Evolutionary conservation across 805 yeast species (phyloP).

Genomic region (Saccharomycopsis sp.): DNA sequence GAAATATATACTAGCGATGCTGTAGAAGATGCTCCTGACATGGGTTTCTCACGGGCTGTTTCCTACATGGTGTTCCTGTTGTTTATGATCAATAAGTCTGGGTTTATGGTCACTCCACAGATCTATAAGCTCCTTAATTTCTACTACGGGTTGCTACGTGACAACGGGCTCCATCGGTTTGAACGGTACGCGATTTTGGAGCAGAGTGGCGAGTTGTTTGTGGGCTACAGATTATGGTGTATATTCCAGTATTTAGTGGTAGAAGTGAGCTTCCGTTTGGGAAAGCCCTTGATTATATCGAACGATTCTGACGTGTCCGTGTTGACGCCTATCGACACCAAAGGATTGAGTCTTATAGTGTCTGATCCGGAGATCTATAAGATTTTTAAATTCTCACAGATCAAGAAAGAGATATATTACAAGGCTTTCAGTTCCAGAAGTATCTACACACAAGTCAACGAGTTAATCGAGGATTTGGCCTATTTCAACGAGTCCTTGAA

Average conservation of each 20-base stretch:
- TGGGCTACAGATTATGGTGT: background rate
- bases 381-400: background rate
- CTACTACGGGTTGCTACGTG: background rate
- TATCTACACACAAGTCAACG: background rate
- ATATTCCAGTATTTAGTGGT: background rate
- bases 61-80: slow-evolving; percentile 8
- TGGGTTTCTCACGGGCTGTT: slow-evolving; percentile 7
- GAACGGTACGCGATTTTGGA: background rate
- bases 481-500: background rate
- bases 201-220: background rate
- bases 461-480: background rate
- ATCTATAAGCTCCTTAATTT: background rate
- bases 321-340: background rate
- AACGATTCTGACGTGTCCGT: background rate
- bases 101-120: background rate
- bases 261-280: background rate
- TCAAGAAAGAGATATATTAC: background rate
- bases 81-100: background rate
- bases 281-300: background rate
- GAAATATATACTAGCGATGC: background rate
- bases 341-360: background rate
- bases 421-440: background rate
- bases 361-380: background rate
- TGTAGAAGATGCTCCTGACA: background rate
- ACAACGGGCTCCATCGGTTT: slow-evolving; percentile 1